These are phyloP conservation scores for Pelargonium citronellum DNA, from an alignment of 441 rosid genomes.

Conservation along the genomic window DNA sequence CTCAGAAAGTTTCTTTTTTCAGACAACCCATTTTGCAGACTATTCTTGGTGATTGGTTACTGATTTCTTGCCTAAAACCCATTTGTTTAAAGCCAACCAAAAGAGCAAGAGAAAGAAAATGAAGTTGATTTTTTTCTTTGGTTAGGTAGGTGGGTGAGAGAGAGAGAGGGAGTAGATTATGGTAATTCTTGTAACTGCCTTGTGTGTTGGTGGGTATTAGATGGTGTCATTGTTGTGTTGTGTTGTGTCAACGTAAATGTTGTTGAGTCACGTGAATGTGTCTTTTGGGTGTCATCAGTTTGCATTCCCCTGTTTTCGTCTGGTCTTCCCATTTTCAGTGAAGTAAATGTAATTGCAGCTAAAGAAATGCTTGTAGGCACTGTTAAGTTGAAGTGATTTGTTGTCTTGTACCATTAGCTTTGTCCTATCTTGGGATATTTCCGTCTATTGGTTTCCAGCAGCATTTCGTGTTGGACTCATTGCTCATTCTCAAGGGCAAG, in stretches of 20 bases:
- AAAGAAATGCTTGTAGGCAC: background rate
- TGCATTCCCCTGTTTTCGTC: background rate
- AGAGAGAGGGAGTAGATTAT: background rate
- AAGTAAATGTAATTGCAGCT: background rate
- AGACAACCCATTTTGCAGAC: background rate
- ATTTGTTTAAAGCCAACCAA: slow-evolving; percentile 5
- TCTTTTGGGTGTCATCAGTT: background rate
- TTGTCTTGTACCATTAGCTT: background rate
- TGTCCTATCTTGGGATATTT: background rate
- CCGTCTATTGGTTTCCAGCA: slow-evolving; percentile 3
- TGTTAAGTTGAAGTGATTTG: background rate
- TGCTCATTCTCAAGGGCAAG: slow-evolving; percentile 11
- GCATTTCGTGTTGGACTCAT: background rate
- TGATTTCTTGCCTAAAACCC: slow-evolving; percentile 9
- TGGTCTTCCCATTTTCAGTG: background rate
- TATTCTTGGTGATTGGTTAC: background rate
- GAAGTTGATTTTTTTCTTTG: background rate
- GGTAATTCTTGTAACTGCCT: background rate
- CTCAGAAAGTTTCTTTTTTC: background rate
- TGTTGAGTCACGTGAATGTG: slow-evolving; percentile 6
- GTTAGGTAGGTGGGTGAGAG: slow-evolving; percentile 20
- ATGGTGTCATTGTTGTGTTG: slow-evolving; percentile 8
- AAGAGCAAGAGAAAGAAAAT: background rate
- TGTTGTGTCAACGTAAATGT: background rate
- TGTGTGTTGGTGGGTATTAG: background rate